Conservation (phyloP, 441 rosid species). For the Francoa sonchifolia region DNA sequence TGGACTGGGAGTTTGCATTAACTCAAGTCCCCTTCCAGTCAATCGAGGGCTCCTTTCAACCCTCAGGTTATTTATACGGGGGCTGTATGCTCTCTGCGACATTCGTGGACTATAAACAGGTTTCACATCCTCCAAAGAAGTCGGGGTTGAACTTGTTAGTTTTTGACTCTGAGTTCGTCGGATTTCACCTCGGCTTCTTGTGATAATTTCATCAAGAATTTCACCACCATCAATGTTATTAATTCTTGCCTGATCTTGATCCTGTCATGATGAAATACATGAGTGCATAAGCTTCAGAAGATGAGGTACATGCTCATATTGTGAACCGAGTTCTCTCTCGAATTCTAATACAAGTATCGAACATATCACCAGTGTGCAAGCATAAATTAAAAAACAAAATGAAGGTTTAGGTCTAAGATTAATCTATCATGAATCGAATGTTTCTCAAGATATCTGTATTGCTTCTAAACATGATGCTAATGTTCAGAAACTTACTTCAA, state of each 20-base stretch:
- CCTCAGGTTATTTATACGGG: conserved; percentile 24
- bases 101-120: conserved; percentile 27
- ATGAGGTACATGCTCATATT: too few species aligned
- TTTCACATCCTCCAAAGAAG: conserved; percentile 27
- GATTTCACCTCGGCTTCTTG: conserved; percentile 69
- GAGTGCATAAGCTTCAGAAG: conserved; percentile 1
- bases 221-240: conserved; percentile 30
- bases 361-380: too few species aligned
- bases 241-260: conserved; percentile 27
- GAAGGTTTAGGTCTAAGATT: too few species aligned
- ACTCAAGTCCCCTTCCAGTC: conserved; percentile 20
- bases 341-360: too few species aligned
- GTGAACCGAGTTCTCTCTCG: too few species aligned
- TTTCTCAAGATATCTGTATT: too few species aligned
- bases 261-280: conserved; percentile 28
- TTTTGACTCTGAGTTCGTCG: conserved; percentile 45
- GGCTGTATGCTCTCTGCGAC: conserved; percentile 31
- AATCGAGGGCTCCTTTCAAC: conserved; percentile 18
- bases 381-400: too few species aligned
- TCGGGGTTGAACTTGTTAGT: conserved; percentile 36
- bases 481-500: conserved; percentile 47
- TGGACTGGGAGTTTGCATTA: conserved; percentile 34
- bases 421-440: too few species aligned
- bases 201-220: conserved; percentile 55
- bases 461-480: too few species aligned